Evolutionary conservation across 176 grass and related monocot genomes (phyloP), one percentile per base, ranked within the genome.

Genomic region (Oryza rufipogon): DNA sequence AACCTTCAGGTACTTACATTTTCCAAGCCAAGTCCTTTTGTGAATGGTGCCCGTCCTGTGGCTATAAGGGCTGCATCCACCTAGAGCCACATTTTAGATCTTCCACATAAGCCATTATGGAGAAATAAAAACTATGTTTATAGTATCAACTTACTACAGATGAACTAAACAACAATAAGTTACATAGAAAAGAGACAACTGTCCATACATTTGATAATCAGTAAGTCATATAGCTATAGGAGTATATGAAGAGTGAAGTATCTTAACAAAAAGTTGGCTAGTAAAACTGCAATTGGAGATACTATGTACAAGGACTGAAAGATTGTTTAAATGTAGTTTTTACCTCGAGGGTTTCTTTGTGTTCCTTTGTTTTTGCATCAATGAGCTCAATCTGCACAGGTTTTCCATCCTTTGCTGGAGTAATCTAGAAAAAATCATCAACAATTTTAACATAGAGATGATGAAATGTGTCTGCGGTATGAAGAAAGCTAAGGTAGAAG

Each of bases 51-150:
- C 77, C 96, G 93, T 90, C 92, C 96, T 82, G 93, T 98, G 75
- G 96, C 93, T 83, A 98, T 98, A 88, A 98, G 89, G 6, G 96
- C 92, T 86, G 96, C 96, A 81, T 98, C 96, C 25, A 98, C 92
- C 96, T 98, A 80, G 28, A 82, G 68, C 80, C n/a, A 73, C 6
- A 82, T 68, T 47, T 39, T 11, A 23, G 39, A 7, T 63, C 49
- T 12, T 3, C 41, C 66, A 36, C 19, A 25, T 76, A 46, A 75
- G 39, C 20, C 20, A 80, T 17, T 63, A 34, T 23, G n/a, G 14
- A 36, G 12, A 22, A 45, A 58, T 3, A 51, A 47, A 68, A 51
- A 22, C 16, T 13, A 4, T 63, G 51, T 63, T 82, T n/a, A 32
- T 72, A 45, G 19, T 61, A 25, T 33, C 10, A n/a, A 63, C 47